Percentiles rank a stretch among this genome's conserved stretches.
phyloP scores from a whole-genome alignment of 371 early-diverging fungal genomes.

The Gilbertella persicaria region DNA sequence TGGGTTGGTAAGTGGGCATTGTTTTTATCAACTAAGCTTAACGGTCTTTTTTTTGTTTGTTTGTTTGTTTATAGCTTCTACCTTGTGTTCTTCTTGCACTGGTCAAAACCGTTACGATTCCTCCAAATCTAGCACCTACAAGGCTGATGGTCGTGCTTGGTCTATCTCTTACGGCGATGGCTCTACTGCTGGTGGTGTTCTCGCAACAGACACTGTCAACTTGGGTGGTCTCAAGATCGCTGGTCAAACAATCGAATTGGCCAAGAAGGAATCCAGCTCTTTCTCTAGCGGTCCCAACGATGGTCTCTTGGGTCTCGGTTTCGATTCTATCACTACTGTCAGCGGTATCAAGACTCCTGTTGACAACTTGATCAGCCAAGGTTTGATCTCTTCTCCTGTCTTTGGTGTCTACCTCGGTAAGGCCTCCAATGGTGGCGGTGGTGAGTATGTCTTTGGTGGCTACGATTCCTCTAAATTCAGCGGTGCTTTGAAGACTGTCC shows the following conservation, averaged over 20 bases:
- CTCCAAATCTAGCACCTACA: slow-evolving; percentile 42
- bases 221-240: no score
- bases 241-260: slow-evolving; percentile 23
- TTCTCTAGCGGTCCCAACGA: slow-evolving; percentile 14
- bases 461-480: slow-evolving; percentile 39
- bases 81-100: slow-evolving; percentile 35
- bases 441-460: slow-evolving; percentile 51
- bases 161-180: slow-evolving; percentile 51
- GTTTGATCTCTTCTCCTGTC: slow-evolving; percentile 28
- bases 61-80: slow-evolving; percentile 29
- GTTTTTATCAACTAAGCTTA: not conserved
- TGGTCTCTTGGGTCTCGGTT: slow-evolving; percentile 44
- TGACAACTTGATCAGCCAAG: slow-evolving; percentile 43
- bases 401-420: slow-evolving; percentile 32
- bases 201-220: no score
- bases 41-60: no score
- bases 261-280: slow-evolving; percentile 7
- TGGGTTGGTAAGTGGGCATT: slow-evolving; percentile 34
- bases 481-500: slow-evolving; percentile 52
- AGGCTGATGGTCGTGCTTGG: slow-evolving; percentile 40
- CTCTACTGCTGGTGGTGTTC: no score
- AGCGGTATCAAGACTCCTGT: slow-evolving; percentile 29
- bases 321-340: slow-evolving; percentile 42
- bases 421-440: no score
- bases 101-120: slow-evolving; percentile 41